Evolutionary conservation across 2,329 filamentous ascomycete genomes (phyloP).

Genomic region (Aspergillus fructus): DNA sequence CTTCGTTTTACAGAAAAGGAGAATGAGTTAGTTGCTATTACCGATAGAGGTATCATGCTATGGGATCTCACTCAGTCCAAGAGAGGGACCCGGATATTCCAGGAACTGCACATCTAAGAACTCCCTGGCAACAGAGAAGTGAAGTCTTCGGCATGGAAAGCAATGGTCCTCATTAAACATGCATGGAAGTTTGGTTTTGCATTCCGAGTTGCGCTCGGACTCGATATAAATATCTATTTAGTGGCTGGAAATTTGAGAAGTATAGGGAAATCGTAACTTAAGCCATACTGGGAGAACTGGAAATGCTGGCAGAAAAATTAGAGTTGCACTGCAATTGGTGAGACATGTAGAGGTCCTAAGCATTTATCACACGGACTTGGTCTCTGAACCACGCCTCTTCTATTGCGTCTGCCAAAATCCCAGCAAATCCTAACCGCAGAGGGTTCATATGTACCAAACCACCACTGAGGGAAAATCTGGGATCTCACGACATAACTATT

Average conservation of each 20-base stretch:
- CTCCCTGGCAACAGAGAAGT: not conserved
- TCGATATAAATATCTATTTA: not conserved
- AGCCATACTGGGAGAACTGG: not conserved
- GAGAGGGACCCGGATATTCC: conserved; percentile 21
- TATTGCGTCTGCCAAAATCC: not conserved
- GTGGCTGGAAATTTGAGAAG: too few species aligned
- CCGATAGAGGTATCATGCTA: conserved; percentile 42
- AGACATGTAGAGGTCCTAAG: not conserved
- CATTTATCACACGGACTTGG: not conserved
- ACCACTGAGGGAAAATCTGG: not conserved
- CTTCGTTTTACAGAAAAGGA: conserved; percentile 35
- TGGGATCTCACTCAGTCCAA: conserved; percentile 36
- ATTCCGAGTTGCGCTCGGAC: not conserved
- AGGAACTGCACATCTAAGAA: not conserved
- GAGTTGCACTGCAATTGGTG: not conserved
- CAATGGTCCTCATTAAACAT: too few species aligned
- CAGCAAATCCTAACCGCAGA: not conserved
- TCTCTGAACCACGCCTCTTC: not conserved
- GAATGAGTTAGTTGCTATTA: conserved; percentile 41
- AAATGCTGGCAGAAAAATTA: not conserved
- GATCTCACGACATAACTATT: not conserved
- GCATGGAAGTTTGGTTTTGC: not conserved
- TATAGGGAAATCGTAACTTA: not conserved
- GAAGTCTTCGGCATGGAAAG: not conserved
- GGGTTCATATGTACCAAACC: not conserved